phyloP scores from a whole-genome alignment of 768 basidiomycete species.

The Mycena indigotica region DNA sequence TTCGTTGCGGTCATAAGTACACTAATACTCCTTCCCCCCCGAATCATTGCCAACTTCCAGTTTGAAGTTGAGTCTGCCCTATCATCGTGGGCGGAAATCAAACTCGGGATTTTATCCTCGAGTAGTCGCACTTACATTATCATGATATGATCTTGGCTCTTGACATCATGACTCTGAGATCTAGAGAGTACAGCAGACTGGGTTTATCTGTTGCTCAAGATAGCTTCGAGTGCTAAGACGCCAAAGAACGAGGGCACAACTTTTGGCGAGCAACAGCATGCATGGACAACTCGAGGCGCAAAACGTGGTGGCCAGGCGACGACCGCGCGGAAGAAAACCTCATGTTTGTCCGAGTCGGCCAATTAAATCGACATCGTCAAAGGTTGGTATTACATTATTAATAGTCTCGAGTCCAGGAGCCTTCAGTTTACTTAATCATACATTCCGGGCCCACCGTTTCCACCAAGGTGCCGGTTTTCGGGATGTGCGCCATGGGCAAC shows the following conservation, averaged over 20 bases:
- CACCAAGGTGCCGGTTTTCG: slow-evolving; percentile 30
- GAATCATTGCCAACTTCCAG: not conserved
- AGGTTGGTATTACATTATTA: too few relatives aligned
- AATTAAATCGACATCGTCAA: too few relatives aligned
- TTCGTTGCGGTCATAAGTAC: too few relatives aligned
- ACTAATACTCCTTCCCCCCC: too few relatives aligned
- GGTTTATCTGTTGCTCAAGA: not conserved
- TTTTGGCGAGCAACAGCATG: not conserved
- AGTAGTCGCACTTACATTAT: not conserved
- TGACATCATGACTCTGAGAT: too few relatives aligned
- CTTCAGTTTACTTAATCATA: too few relatives aligned
- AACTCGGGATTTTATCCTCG: not conserved
- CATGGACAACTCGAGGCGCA: not conserved
- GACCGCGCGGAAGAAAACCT: too few relatives aligned
- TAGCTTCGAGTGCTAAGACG: not conserved
- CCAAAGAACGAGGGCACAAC: not conserved
- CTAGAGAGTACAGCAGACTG: too few relatives aligned
- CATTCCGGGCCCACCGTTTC: slow-evolving; percentile 12
- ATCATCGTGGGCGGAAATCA: not conserved
- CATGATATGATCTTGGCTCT: not conserved
- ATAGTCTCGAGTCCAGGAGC: too few relatives aligned
- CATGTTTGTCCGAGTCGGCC: too few relatives aligned
- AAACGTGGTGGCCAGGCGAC: too few relatives aligned
- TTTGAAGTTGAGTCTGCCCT: not conserved
- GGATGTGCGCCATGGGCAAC: slow-evolving; percentile 48